Conservation (phyloP, 2,329 filamentous ascomycete genomes). For the Verticillium dahliae region DNA sequence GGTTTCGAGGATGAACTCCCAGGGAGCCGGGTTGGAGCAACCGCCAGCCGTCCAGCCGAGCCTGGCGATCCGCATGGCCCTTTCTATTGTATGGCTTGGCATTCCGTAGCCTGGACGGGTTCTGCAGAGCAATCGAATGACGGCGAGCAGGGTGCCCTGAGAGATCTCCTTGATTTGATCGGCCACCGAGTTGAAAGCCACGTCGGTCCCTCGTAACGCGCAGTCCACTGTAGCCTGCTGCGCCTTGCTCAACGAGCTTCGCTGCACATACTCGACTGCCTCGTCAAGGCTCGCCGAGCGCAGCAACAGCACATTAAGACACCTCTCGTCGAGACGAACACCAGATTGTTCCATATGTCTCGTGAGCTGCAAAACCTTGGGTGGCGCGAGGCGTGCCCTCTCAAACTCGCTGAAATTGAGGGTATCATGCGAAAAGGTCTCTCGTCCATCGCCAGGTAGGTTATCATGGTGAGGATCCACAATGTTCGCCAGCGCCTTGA, state of each 20-base stretch:
- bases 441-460: constrained; percentile 14
- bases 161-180: not conserved
- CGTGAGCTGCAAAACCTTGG: constrained; percentile 46
- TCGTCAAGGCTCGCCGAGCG: constrained; percentile 8
- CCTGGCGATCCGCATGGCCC: constrained; percentile 4
- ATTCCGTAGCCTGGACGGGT: constrained; percentile 5
- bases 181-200: not conserved
- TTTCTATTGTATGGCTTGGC: constrained; percentile 1
- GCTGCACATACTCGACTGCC: constrained; percentile 21
- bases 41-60: not conserved
- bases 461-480: constrained; percentile 13
- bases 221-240: not conserved
- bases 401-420: constrained; percentile 59
- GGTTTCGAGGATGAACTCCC: constrained; percentile 6
- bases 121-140: constrained; percentile 5
- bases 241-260: constrained; percentile 1
- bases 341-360: constrained; percentile 45
- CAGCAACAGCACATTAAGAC: constrained; percentile 6
- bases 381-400: constrained; percentile 54
- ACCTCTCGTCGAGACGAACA: constrained; percentile 22
- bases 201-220: not conserved
- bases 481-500: constrained; percentile 40
- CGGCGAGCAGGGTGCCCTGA: constrained; percentile 23
- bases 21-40: not conserved
- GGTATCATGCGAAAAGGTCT: constrained; percentile 25